phyloP scores from a whole-genome alignment of 2,329 filamentous ascomycete genomes.

The Paraconiothyrium brasiliense region DNA sequence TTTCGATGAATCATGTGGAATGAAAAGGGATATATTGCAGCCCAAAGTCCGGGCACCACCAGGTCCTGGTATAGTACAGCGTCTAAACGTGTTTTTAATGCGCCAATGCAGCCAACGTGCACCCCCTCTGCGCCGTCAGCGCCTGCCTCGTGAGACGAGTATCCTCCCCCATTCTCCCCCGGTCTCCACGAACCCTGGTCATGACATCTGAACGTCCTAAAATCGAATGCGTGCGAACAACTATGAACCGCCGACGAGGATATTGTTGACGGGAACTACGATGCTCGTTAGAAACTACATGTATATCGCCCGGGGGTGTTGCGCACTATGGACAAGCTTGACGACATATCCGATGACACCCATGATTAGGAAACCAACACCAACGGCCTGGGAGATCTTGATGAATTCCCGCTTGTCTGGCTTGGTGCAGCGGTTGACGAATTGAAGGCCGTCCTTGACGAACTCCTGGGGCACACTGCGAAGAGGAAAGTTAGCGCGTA shows the following conservation, averaged over 20 bases:
- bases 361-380: slow-evolving; percentile 64
- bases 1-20: background rate
- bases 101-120: slow-evolving; percentile 8
- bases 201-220: background rate
- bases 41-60: background rate
- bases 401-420: slow-evolving; percentile 49
- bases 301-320: background rate
- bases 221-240: background rate
- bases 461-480: slow-evolving; percentile 52
- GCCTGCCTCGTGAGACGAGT: slow-evolving; percentile 2
- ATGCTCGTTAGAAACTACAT: background rate
- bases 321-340: slow-evolving; percentile 59
- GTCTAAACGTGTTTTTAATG: slow-evolving; percentile 5
- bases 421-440: slow-evolving; percentile 61
- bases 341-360: slow-evolving; percentile 63
- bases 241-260: slow-evolving; percentile 58
- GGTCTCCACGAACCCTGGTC: background rate
- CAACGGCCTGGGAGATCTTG: slow-evolving; percentile 62
- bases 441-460: slow-evolving; percentile 59
- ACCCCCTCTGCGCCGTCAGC: background rate
- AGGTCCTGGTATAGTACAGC: slow-evolving; percentile 9
- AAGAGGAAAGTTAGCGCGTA: slow-evolving; percentile 29
- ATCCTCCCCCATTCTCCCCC: background rate
- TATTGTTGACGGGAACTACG: slow-evolving; percentile 61
- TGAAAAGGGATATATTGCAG: slow-evolving; percentile 8